phyloP scores from a whole-genome alignment of 441 rosid genomes.

The Erodium trifolium region DNA sequence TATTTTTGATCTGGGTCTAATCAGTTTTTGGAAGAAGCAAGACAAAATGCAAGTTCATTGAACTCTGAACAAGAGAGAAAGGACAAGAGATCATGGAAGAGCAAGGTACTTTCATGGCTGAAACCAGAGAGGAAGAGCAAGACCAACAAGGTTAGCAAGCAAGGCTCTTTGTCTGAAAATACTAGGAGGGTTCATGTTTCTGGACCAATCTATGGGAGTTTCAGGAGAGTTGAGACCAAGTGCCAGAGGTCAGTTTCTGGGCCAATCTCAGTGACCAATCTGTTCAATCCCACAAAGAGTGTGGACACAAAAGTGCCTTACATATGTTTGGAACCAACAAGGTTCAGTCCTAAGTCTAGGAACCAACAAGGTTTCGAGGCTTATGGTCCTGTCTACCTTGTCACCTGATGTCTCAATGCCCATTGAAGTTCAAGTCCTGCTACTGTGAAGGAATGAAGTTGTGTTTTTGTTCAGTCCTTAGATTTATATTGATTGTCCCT shows the following conservation, averaged over 20 bases:
- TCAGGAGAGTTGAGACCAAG: slow-evolving; percentile 18
- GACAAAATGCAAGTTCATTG: slow-evolving; percentile 23
- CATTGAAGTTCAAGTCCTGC: too few relatives aligned
- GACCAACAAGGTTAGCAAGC: slow-evolving; percentile 7
- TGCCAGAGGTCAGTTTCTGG: slow-evolving; percentile 33
- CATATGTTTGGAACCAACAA: slow-evolving; percentile 28
- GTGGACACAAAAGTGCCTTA: slow-evolving; percentile 24
- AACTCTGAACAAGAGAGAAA: slow-evolving; percentile 20
- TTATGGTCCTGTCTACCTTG: slow-evolving; percentile 46
- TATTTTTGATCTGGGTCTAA: background rate
- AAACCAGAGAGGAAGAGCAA: slow-evolving; percentile 34
- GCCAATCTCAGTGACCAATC: slow-evolving; percentile 21
- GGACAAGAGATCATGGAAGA: slow-evolving; percentile 44
- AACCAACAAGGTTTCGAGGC: slow-evolving; percentile 20
- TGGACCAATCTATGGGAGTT: slow-evolving; percentile 32
- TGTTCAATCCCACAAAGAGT: slow-evolving; percentile 30
- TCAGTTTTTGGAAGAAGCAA: slow-evolving; percentile 55
- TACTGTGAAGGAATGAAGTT: too few relatives aligned
- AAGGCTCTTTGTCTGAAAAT: slow-evolving; percentile 8
- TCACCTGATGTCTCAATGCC: slow-evolving; percentile 21
- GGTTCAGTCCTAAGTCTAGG: slow-evolving; percentile 11
- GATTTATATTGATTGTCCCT: too few relatives aligned
- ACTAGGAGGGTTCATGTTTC: slow-evolving; percentile 34
- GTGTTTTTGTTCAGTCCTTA: too few relatives aligned
- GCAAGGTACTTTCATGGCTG: slow-evolving; percentile 42